phyloP scores from a whole-genome alignment of 2,329 filamentous ascomycete genomes.

The Colletotrichum spaethianum region DNA sequence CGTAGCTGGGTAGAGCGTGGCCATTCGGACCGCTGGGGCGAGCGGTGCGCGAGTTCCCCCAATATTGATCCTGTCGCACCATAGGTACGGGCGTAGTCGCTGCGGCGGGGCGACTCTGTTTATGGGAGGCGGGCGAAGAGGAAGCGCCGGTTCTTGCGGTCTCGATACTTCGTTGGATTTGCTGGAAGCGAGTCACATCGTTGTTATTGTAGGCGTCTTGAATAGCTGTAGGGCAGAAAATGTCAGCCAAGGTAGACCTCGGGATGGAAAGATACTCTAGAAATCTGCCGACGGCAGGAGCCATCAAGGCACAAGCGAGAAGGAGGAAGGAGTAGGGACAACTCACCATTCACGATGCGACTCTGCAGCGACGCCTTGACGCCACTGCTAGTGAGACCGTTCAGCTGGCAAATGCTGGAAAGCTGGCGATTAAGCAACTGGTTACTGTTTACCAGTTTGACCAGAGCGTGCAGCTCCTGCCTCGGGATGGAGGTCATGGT shows the following conservation, averaged over 20 bases:
- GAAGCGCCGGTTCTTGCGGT: slow-evolving; percentile 41
- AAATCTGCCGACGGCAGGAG: background rate
- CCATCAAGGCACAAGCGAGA: slow-evolving; percentile 33
- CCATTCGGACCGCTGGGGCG: slow-evolving; percentile 24
- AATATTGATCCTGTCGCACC: slow-evolving; percentile 26
- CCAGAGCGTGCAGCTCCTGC: slow-evolving; percentile 61
- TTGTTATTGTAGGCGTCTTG: slow-evolving; percentile 54
- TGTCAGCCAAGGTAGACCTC: slow-evolving; percentile 21
- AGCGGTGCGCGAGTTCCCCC: slow-evolving; percentile 26
- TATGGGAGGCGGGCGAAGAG: slow-evolving; percentile 36
- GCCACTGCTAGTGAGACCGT: slow-evolving; percentile 83
- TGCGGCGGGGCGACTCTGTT: slow-evolving; percentile 24
- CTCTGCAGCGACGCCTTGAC: slow-evolving; percentile 87
- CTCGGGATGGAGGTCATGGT: slow-evolving; percentile 50
- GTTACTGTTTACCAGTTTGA: slow-evolving; percentile 59
- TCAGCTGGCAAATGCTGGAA: slow-evolving; percentile 81
- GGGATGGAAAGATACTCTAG: background rate
- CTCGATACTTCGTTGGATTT: slow-evolving; percentile 59
- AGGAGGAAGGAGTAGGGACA: slow-evolving; percentile 34
- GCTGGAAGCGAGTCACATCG: slow-evolving; percentile 58
- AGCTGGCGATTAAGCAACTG: slow-evolving; percentile 74
- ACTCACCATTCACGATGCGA: slow-evolving; percentile 84
- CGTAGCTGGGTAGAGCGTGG: slow-evolving; percentile 18
- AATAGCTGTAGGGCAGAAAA: slow-evolving; percentile 54
- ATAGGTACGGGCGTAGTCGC: slow-evolving; percentile 17